Evolutionary conservation across 2,329 filamentous ascomycete genomes (phyloP), one percentile per base, ranked within the genome.

Genomic region (Domatiomyces globalis): DNA sequence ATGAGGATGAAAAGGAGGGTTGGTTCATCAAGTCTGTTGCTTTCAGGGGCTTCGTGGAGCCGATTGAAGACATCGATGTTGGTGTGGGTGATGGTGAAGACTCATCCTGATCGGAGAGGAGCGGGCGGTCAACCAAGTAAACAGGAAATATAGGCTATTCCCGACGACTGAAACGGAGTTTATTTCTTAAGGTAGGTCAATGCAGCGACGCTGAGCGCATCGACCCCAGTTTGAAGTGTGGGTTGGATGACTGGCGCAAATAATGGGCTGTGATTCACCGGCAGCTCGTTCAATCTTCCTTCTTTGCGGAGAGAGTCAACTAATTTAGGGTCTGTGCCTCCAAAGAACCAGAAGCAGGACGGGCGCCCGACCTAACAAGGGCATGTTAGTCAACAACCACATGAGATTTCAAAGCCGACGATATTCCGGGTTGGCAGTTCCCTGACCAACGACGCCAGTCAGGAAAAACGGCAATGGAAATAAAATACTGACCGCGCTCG

Each of bases 211-310:
- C 70, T 71, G 59, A 78, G 64, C 1, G 74, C 75, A 64, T 78
- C 73, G 2, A 73, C 65, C 0, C 74, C 79, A 4, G 66, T 67
- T 53, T 55, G 70, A 66, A 83, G 62, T 0, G 79, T 83, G 6
- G 78, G 78, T 61, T 76, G 71, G 20, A 82, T 70, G 0, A 71
- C 73, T 4, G 79, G 79, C 29, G 75, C 74, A 65, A 83, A 83
- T 50, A 72, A 69, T 0, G 76, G 71, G 53, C 71, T 76, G 60
- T 83, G 80, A 56, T 83, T 83, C 0, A 73, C 72, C 0, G 80
- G 75, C 10, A 81, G 70, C 49, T 73, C 73, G 55, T 70, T 65
- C 54, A 69, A 62, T 52, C 56, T 67, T 0, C 72, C 73, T 44
- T 73, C 70, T 50, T 62, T 65, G 60, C 71, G 66, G 12, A 66